Base-by-base conservation (phyloP, 257 asterid species). In the Lycium ferocissimum region DNA sequence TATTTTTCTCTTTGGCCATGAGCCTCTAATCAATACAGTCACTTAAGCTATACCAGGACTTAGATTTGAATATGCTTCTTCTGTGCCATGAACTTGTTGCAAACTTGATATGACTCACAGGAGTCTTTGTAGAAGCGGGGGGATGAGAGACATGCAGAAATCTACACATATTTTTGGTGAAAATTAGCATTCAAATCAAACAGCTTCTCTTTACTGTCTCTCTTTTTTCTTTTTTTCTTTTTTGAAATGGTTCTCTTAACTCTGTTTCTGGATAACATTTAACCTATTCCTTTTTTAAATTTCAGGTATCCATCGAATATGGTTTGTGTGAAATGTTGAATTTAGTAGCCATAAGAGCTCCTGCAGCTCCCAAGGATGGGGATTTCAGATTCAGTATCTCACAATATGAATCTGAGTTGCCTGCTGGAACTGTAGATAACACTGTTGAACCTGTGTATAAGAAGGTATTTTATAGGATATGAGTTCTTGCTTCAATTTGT, bases 271-370 rank as follows among this genome's bases (percentile, higher is more conserved):
- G 43, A 47, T 49, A 22, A 12, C 59, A 5, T 45, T 20, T 47
- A 14, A 49, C 43, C 57, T 20, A 5, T 33, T 59, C 38, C 2
- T 20, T 43, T 3, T 59, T 61, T 17, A 17, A 17, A 49, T 82
- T 82, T 84, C 89, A 94, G 98, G 99, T 94, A 47, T 90, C 99
- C 1, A 72, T 96, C 54, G 98, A 96, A 83, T 93, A 87, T 81
- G 99, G 98, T 51, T 87, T 95, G 89, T 93, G 90, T 80, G 99
- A 94, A 91, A 93, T 94, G 97, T 61, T 96, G 94, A 96, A 94
- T 82, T 75, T 89, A 7, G 65, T 79, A 71, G 96, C 98, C 37
- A 90, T 94, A 88, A 89, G 97, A 91, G 88, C 89, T 62, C 62
- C 86, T 18, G 92, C 88, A 85, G 95, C 97, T 81, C 99, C 98